These are phyloP conservation scores for Eutreptiella sp. DNA, from an alignment of 208 protist genomes.

Conservation along the genomic window DNA sequence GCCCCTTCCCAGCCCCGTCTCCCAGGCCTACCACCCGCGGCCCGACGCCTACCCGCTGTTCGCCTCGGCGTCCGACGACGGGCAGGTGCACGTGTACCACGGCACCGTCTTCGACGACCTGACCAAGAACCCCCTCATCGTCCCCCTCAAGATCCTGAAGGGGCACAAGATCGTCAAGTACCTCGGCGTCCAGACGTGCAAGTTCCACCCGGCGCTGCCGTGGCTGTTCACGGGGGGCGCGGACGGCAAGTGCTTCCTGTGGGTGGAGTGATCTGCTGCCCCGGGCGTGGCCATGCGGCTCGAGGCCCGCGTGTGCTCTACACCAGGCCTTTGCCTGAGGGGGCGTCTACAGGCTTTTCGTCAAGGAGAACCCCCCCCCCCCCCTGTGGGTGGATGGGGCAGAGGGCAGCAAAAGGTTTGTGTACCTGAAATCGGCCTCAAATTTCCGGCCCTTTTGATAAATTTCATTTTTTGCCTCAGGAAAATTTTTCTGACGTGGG, in stretches of 20 bases:
- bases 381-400: too few species aligned
- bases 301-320: too few species aligned
- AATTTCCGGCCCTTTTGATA: too few species aligned
- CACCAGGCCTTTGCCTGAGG: too few species aligned
- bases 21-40: not conserved
- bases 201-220: conserved; percentile 96
- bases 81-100: conserved; percentile 87
- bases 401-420: too few species aligned
- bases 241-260: conserved; percentile 85
- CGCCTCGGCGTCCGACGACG: conserved; percentile 91
- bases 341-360: too few species aligned
- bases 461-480: too few species aligned
- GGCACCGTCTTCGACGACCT: conserved; percentile 94
- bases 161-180: conserved; percentile 57
- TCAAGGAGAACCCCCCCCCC: too few species aligned
- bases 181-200: conserved; percentile 73
- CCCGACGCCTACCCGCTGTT: conserved; percentile 74
- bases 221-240: conserved; percentile 97
- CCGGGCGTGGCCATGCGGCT: too few species aligned
- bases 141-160: conserved; percentile 97
- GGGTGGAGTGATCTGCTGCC: conserved; percentile 78
- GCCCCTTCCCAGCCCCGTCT: not conserved
- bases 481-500: too few species aligned
- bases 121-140: conserved; percentile 93
- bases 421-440: too few species aligned